Conservation (phyloP, 1,284 basidiomycete genomes). For the Thecaphora thlaspeos region DNA sequence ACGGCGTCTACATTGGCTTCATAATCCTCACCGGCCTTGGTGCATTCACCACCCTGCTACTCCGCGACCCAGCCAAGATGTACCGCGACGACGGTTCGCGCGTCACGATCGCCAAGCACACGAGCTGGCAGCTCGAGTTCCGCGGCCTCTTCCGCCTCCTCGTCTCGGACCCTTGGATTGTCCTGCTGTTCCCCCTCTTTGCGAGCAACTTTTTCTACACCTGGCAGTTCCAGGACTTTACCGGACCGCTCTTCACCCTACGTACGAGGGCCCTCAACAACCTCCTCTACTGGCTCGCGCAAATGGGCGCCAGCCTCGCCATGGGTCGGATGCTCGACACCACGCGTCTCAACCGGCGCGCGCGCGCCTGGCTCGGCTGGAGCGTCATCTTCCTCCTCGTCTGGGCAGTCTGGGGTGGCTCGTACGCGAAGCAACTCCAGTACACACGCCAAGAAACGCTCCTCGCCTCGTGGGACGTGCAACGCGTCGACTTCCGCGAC, state of each 20-base stretch:
- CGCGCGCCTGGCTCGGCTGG: constrained; percentile 49
- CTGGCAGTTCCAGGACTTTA: constrained; percentile 48
- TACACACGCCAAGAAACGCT: constrained; percentile 31
- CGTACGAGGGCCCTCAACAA: constrained; percentile 59
- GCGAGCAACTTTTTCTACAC: constrained; percentile 52
- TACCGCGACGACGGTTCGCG: constrained; percentile 40
- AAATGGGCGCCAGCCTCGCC: constrained; percentile 48
- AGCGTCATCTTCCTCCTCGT: constrained; percentile 34
- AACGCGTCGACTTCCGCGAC: constrained; percentile 26
- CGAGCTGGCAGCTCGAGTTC: constrained; percentile 40
- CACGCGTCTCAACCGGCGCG: constrained; percentile 28
- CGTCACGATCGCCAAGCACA: constrained; percentile 38
- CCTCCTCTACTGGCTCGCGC: constrained; percentile 59
- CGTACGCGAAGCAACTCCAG: constrained; percentile 39
- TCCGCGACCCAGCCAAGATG: constrained; percentile 40
- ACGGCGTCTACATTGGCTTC: constrained; percentile 43
- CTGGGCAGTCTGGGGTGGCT: constrained; percentile 50
- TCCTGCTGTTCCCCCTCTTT: constrained; percentile 47
- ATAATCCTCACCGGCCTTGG: constrained; percentile 42
- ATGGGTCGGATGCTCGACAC: constrained; percentile 45
- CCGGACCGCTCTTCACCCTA: constrained; percentile 39
- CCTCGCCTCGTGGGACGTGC: constrained; percentile 4
- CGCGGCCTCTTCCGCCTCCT: constrained; percentile 37
- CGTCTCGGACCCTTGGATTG: constrained; percentile 39
- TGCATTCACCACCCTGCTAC: constrained; percentile 18